phyloP scores from a whole-genome alignment of 345 rosid species.

The Abelmoschus esculentus region DNA sequence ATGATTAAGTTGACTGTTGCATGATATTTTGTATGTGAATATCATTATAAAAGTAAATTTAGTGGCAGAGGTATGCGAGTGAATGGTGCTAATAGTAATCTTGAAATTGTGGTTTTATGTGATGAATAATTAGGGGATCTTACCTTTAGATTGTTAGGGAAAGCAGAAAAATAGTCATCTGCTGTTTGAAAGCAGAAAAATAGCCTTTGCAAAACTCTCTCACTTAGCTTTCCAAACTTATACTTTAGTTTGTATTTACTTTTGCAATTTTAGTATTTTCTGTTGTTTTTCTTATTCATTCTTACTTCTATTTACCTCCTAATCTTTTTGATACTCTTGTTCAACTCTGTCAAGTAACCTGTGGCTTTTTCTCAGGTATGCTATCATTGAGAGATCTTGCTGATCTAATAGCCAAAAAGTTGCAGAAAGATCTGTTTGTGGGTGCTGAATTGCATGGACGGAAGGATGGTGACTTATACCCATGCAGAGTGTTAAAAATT shows the following conservation, averaged over 20 bases:
- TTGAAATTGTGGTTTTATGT: background rate
- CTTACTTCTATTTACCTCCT: background rate
- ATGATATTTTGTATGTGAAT: background rate
- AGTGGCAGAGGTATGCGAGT: background rate
- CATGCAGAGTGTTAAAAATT: constrained; percentile 59
- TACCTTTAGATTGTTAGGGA: background rate
- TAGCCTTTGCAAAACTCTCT: background rate
- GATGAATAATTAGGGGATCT: background rate
- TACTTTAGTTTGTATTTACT: background rate
- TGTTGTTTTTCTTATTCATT: background rate
- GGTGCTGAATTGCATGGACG: constrained; percentile 67
- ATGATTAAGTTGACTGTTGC: background rate
- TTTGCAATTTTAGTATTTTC: background rate
- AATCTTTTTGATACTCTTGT: background rate
- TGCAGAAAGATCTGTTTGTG: constrained; percentile 44
- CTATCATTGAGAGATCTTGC: constrained; percentile 86
- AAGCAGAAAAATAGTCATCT: background rate
- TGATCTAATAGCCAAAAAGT: constrained; percentile 47
- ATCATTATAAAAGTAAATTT: background rate
- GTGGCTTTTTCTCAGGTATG: constrained; percentile 47
- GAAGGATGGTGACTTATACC: constrained; percentile 41
- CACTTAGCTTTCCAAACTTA: no score
- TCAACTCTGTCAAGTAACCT: background rate
- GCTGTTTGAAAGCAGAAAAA: background rate
- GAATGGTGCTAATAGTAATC: background rate